These are phyloP conservation scores for Ceratocystis diversiconidia DNA, from an alignment of 2,329 filamentous ascomycete genomes.

Conservation along the genomic window DNA sequence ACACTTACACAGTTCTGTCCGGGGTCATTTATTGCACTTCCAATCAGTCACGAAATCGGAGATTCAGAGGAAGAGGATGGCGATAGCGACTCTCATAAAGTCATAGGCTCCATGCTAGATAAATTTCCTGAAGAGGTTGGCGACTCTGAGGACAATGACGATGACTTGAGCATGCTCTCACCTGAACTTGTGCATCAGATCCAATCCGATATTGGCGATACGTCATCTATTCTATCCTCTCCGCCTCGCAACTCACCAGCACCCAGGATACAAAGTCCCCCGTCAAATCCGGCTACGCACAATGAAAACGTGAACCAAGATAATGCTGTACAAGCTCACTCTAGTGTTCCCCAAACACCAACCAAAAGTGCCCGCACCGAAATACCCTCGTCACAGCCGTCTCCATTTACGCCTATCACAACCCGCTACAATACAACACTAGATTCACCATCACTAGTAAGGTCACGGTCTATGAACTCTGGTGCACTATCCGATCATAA, in stretches of 20 bases:
- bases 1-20: constrained; percentile 30
- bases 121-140: background rate
- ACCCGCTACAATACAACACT: constrained; percentile 27
- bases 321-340: background rate
- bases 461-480: constrained; percentile 25
- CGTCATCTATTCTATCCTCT: background rate
- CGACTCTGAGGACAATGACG: constrained; percentile 7
- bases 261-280: background rate
- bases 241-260: background rate
- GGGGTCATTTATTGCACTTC: constrained; percentile 1
- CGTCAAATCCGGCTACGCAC: too few relatives aligned
- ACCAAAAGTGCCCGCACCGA: constrained; percentile 26
- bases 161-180: background rate
- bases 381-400: constrained; percentile 32
- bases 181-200: constrained; percentile 19
- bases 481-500: constrained; percentile 17
- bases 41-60: constrained; percentile 21
- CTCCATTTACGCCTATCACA: constrained; percentile 28
- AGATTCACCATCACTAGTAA: constrained; percentile 30
- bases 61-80: constrained; percentile 29
- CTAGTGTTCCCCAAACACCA: constrained; percentile 32
- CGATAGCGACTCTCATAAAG: background rate
- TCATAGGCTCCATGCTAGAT: too few relatives aligned
- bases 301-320: background rate
- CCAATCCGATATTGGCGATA: background rate